These are phyloP conservation scores for Pseudoneurospora amorphoporcata DNA, from an alignment of 495 filamentous ascomycete genomes.

Conservation along the genomic window DNA sequence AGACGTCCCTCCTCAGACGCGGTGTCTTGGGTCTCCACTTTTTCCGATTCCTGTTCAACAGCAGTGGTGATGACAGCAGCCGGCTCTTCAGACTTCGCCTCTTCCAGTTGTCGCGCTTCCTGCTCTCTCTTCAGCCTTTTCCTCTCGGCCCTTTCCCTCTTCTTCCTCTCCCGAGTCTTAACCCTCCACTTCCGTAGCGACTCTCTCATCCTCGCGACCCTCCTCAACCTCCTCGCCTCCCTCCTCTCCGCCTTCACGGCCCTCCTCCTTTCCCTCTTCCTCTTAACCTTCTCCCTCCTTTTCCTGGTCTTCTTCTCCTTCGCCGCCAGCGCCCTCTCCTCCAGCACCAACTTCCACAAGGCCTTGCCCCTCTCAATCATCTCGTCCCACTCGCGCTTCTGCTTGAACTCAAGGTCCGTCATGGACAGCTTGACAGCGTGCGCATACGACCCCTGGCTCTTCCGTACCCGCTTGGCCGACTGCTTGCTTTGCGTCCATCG, in stretches of 20 bases:
- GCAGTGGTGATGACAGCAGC: neutral
- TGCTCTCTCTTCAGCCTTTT: neutral
- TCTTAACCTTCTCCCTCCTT: conserved; percentile 4
- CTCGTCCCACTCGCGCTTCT: conserved; percentile 19
- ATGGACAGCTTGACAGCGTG: conserved; percentile 7
- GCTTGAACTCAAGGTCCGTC: neutral
- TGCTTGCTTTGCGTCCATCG: neutral
- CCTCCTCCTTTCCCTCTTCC: conserved; percentile 5
- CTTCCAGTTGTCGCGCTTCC: neutral
- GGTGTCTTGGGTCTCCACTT: neutral
- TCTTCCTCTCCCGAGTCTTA: neutral
- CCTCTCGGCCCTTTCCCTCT: neutral
- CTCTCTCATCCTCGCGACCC: neutral
- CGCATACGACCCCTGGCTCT: conserved; percentile 1
- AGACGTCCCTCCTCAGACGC: neutral
- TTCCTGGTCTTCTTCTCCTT: conserved; percentile 22
- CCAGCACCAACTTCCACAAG: conserved; percentile 37
- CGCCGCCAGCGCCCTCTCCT: conserved; percentile 35
- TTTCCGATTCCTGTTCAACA: neutral
- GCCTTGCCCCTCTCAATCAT: conserved; percentile 28
- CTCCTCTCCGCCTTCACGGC: neutral
- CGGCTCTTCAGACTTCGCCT: neutral
- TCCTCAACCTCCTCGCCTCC: neutral
- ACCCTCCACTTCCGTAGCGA: neutral
- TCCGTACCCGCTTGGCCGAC: conserved; percentile 14